Evolutionary conservation across 1,284 basidiomycete species (phyloP).

Genomic region (Naganishia liquefaciens): DNA sequence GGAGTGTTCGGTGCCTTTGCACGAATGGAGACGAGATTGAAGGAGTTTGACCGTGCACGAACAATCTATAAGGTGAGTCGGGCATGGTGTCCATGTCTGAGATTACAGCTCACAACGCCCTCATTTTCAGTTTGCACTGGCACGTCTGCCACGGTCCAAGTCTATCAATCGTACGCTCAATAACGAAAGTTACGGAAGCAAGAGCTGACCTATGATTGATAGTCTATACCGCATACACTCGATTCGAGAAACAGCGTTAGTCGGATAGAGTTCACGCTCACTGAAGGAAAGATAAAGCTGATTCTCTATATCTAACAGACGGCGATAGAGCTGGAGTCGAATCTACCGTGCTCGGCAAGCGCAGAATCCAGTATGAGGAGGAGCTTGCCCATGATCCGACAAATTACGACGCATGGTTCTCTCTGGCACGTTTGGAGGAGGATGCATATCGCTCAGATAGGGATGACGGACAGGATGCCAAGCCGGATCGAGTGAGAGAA

Average conservation of each 20-base stretch:
- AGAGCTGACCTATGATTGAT: slow-evolving; percentile 3
- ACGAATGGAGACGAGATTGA: slow-evolving; percentile 93
- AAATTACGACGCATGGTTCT: slow-evolving; percentile 99
- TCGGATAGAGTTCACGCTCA: slow-evolving; percentile 9
- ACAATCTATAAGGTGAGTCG: slow-evolving; percentile 86
- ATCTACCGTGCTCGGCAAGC: slow-evolving; percentile 90
- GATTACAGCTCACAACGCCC: neutral
- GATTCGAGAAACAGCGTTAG: slow-evolving; percentile 90
- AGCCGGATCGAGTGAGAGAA: slow-evolving; percentile 71
- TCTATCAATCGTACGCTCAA: slow-evolving; percentile 60
- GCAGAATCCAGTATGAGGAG: slow-evolving; percentile 96
- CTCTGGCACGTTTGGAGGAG: slow-evolving; percentile 91
- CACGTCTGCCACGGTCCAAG: slow-evolving; percentile 85
- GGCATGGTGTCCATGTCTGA: neutral
- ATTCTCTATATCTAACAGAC: slow-evolving; percentile 49
- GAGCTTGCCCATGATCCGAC: slow-evolving; percentile 81
- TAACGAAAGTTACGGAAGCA: neutral
- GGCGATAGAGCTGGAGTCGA: slow-evolving; percentile 86
- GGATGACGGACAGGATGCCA: slow-evolving; percentile 69
- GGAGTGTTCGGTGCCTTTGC: slow-evolving; percentile 94
- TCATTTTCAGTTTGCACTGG: slow-evolving; percentile 75
- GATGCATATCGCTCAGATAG: slow-evolving; percentile 72
- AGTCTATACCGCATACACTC: slow-evolving; percentile 87
- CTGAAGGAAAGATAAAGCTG: no score
- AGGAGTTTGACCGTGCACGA: slow-evolving; percentile 93